A percentile compares a stretch with the other conserved stretches of the same genome.
Conservation (phyloP, 2,329 filamentous ascomycete genomes). For the Ilyonectria robusta region DNA sequence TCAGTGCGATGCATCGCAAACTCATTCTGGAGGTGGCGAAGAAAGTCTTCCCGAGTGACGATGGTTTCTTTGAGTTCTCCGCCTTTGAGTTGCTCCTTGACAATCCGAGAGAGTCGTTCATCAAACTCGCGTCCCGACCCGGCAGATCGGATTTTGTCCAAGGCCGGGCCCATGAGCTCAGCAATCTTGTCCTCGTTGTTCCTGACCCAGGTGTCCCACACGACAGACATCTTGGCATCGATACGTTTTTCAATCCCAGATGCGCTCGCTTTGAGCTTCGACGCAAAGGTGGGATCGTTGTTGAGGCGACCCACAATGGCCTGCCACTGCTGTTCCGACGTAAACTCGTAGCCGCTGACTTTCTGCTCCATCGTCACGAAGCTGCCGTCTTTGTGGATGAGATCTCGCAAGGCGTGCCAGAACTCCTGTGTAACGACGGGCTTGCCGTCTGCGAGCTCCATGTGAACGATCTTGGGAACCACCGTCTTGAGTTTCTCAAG, state of each 20-base stretch:
- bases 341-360: conserved; percentile 54
- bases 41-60: conserved; percentile 65
- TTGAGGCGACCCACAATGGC: conserved; percentile 60
- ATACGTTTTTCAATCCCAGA: conserved; percentile 46
- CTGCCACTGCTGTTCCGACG: conserved; percentile 64
- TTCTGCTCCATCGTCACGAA: conserved; percentile 63
- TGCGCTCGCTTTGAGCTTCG: conserved; percentile 46
- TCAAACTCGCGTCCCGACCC: conserved; percentile 54
- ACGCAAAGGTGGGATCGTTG: conserved; percentile 50
- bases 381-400: conserved; percentile 64
- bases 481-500: conserved; percentile 61
- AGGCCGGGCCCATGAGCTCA: conserved; percentile 48
- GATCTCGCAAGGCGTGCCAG: conserved; percentile 73
- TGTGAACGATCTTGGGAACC: conserved; percentile 70
- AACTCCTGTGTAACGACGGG: conserved; percentile 72
- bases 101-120: conserved; percentile 52
- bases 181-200: conserved; percentile 62
- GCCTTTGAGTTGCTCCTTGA: conserved; percentile 54
- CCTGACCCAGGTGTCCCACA: conserved; percentile 68
- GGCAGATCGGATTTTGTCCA: conserved; percentile 53
- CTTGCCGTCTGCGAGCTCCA: conserved; percentile 67
- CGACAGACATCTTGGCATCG: conserved; percentile 52
- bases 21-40: conserved; percentile 58
- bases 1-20: conserved; percentile 56
- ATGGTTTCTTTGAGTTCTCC: conserved; percentile 53